Evolutionary conservation across 2,329 filamentous ascomycete genomes (phyloP), one percentile per base, ranked within the genome.

Genomic region (Aspergillus sp.): DNA sequence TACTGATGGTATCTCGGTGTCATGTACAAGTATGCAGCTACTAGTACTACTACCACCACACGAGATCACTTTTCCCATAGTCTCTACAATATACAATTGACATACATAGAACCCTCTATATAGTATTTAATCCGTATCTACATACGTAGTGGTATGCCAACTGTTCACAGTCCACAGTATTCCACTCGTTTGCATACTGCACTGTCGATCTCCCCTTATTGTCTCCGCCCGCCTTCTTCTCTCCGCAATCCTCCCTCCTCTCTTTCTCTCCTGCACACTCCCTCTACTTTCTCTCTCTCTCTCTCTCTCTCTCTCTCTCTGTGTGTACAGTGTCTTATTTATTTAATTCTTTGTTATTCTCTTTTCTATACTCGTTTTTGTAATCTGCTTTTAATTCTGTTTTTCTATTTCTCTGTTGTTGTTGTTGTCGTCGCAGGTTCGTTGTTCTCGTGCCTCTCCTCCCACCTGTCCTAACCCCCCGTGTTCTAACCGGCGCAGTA

Each of bases 151-250:
- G 12, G 25, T 30, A 30, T 30, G 25, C 25, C 25, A 30, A 30
- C 25, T 30, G 25, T 30, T 10, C 25, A 22, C 3, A 22, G 20
- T 22, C 20, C 20, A 22, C 20, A 22, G 25, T 30, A 30, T 30
- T 30, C 25, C 25, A 30, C 25, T 30, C 25, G 25, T 30, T 30
- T 30, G 25, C 25, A 30, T 30, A 52, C 53, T 45, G 46, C 42
- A 51, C 52, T 54, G 59, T 56, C 54, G 52, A 51, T 54, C 56
- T 59, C 47, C 54, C 52, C 49, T 53, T 47, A 54, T 54, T 56
- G 51, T 50, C 49, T 53, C 50, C 53, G n/a, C 49, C 51, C 51
- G 55, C 10, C 25, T 30, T 53, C 54, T 47, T 51, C 48, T 47
- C 46, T 44, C 41, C 25, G 10, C 25, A 30, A 30, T 47, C 47